Conservation (phyloP, 768 basidiomycete genomes). For the Crassisporium funariophilum region DNA sequence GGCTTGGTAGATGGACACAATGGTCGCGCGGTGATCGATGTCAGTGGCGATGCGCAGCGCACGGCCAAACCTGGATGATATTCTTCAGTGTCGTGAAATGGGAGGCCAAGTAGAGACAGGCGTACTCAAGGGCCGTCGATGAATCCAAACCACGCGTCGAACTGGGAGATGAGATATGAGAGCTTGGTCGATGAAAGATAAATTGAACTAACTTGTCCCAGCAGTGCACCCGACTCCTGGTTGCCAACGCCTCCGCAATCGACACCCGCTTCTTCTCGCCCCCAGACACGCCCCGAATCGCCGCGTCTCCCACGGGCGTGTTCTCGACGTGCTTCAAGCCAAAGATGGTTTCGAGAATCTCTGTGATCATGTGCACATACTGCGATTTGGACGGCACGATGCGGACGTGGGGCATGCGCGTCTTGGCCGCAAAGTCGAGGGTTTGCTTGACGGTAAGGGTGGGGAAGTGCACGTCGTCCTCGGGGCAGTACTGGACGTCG, state of each 20-base stretch:
- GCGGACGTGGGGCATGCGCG: slow-evolving; percentile 64
- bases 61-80: too few species aligned
- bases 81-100: too few species aligned
- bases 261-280: slow-evolving; percentile 84
- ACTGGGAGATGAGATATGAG: slow-evolving; percentile 34
- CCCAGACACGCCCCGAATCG: slow-evolving; percentile 70
- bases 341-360: slow-evolving; percentile 66
- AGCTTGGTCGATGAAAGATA: too few species aligned
- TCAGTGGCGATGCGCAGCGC: slow-evolving; percentile 69
- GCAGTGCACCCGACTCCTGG: slow-evolving; percentile 54
- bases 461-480: slow-evolving; percentile 87
- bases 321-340: slow-evolving; percentile 73
- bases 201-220: slow-evolving; percentile 64
- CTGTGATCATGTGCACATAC: slow-evolving; percentile 46
- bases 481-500: too few species aligned
- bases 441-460: slow-evolving; percentile 82
- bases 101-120: too few species aligned
- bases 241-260: slow-evolving; percentile 66
- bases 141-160: slow-evolving; percentile 68
- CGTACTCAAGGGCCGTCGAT: slow-evolving; percentile 71
- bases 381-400: slow-evolving; percentile 43
- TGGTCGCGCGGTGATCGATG: slow-evolving; percentile 53
- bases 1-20: slow-evolving; percentile 88
- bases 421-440: slow-evolving; percentile 66
- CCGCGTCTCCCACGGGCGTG: slow-evolving; percentile 80